Evolutionary conservation across 805 yeast genomes (phyloP), one percentile per base, ranked within the genome.

Genomic region (Wickerhamomyces mucosus): DNA sequence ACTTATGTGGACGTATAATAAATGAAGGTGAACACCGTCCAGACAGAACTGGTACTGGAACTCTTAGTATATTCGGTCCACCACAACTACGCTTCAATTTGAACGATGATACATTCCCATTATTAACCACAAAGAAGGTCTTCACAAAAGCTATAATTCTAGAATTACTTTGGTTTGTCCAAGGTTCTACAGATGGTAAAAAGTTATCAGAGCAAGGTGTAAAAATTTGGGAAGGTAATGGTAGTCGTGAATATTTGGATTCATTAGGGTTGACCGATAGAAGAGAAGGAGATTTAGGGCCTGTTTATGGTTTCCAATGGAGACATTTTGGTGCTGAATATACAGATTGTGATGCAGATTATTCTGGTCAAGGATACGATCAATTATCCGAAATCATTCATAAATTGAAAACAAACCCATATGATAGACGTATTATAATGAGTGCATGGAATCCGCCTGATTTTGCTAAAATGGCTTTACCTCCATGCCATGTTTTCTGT

Each of bases 381-480:
- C 99, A 92, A 61, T 63, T 92, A 22, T 71, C 75, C 7, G 78
- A 82, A 28, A 74, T 92, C 21, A 83, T 92, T 29, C 62, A 79
- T 28, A 83, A 79, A 40, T 62, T 92, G 42, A 85, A 79, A 47
- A 81, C 73, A 6, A 86, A 83, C 48, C 99, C 99, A 4, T 84
- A 83, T 50, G 97, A 92, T 55, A 72, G 99, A 51, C 68, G 99
- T 55, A 85, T 92, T 46, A 85, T 92, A 36, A 61, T 92, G 72
- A 78, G 94, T 27, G 98, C 99, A 1, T 92, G 99, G 99, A 92
- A 92, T 50, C 98, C 99, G 4, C 88, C 95, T 2, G 99, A 88
- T 48, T 83, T 89, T 51, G 68, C 74, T 31, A 66, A 75, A 40
- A 92, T 92, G 99, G 99, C 99, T 0, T 66, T 92, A 33, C 99